Evolutionary conservation across 257 asterid genomes (phyloP).

Genomic region (Ajuga chamaepitys): DNA sequence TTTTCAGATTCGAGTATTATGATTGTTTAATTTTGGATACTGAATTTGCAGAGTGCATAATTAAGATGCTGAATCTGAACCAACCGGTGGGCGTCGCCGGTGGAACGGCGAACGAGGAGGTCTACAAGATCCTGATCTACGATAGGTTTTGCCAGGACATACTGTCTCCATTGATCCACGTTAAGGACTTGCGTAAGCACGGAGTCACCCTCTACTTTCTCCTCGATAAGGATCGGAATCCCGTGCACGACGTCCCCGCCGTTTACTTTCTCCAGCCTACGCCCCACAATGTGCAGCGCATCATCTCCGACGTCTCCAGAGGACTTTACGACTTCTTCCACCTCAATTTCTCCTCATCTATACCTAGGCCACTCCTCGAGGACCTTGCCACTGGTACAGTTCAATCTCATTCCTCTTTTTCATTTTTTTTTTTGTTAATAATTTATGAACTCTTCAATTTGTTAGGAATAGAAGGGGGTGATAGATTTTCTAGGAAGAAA

Average conservation of each 20-base stretch:
- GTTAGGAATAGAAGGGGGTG: not conserved
- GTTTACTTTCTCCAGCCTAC: constrained; percentile 87
- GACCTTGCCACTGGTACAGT: constrained; percentile 80
- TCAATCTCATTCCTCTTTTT: not conserved
- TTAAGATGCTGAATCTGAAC: constrained; percentile 95
- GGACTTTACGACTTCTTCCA: constrained; percentile 82
- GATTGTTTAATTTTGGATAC: not conserved
- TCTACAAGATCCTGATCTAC: constrained; percentile 94
- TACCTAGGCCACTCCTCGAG: constrained; percentile 85
- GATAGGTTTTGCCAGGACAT: constrained; percentile 90
- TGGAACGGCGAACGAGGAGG: constrained; percentile 88
- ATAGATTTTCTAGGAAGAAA: not conserved
- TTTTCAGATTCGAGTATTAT: not conserved
- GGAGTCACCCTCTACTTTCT: constrained; percentile 94
- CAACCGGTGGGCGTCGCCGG: constrained; percentile 58
- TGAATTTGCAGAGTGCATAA: constrained; percentile 63
- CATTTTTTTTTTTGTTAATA: too few relatives aligned
- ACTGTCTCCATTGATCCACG: constrained; percentile 92
- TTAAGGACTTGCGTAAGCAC: constrained; percentile 94
- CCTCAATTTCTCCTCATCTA: constrained; percentile 88
- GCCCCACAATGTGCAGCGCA: constrained; percentile 57
- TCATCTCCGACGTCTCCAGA: constrained; percentile 63
- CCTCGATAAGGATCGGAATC: constrained; percentile 92
- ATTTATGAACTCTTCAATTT: constrained; percentile 3
- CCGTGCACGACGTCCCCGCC: constrained; percentile 95